Conservation (phyloP, 2,329 filamentous ascomycete genomes). For the Monosporascus sp. region DNA sequence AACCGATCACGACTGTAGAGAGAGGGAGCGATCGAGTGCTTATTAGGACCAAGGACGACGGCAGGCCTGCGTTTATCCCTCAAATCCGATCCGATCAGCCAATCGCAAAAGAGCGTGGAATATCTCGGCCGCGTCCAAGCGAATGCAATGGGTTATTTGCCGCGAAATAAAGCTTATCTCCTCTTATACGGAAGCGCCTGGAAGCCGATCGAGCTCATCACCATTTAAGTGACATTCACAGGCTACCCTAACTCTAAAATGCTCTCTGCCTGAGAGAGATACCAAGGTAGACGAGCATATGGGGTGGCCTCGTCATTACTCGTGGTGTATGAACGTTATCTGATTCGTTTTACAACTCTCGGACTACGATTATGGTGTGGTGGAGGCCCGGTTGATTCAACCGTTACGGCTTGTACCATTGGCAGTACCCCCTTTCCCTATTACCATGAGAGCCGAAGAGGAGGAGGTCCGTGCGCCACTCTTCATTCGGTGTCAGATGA, state of each 20-base stretch:
- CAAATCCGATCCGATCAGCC: background rate
- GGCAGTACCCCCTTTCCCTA: too few relatives aligned
- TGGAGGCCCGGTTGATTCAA: slow-evolving; percentile 3
- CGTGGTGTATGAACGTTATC: slow-evolving; percentile 33
- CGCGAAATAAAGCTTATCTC: too few relatives aligned
- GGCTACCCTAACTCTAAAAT: background rate
- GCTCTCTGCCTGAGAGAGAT: background rate
- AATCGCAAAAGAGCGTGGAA: background rate
- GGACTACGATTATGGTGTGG: slow-evolving; percentile 7
- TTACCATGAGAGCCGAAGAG: too few relatives aligned
- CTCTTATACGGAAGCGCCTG: too few relatives aligned
- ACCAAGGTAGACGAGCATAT: background rate
- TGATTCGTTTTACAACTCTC: slow-evolving; percentile 29
- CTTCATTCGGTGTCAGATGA: too few relatives aligned
- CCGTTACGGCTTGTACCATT: too few relatives aligned
- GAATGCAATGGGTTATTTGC: too few relatives aligned
- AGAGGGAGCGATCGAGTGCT: too few relatives aligned
- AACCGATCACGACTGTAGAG: background rate
- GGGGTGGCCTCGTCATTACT: slow-evolving; percentile 16
- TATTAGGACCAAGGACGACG: background rate
- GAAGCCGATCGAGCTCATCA: too few relatives aligned
- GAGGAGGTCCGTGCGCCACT: too few relatives aligned
- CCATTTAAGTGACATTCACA: too few relatives aligned
- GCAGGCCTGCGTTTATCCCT: background rate
- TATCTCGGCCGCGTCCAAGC: background rate